Evolutionary conservation across 2,329 filamentous ascomycete species (phyloP), one percentile per base, ranked within the genome.

Genomic region (Paramyrothecium roridum): DNA sequence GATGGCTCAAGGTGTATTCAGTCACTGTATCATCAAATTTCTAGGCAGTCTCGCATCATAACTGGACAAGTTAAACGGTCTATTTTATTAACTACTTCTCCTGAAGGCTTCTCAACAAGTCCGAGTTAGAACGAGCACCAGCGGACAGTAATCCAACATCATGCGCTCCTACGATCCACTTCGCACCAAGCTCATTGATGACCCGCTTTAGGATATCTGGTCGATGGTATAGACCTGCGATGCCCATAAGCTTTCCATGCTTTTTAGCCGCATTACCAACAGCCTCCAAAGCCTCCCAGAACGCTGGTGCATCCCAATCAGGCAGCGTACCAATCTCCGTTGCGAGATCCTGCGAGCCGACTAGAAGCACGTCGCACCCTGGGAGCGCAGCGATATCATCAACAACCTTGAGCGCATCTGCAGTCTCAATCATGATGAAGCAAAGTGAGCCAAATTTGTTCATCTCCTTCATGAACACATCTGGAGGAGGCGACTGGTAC

Each of bases 311-410:
- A 46, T 61, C 56, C 50, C 57, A 67, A 13, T 64, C 54, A 1
- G 56, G 60, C 4, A 59, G 62, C 11, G 62, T 57, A 1, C 65
- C 65, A 2, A 69, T 52, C 23, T 67, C 65, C 8, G 62, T 60
- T 2, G 66, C 60, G 17, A 69, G 47, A 43, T 69, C 65, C 22
- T 64, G 64, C 8, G 62, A 62, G 2, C 67, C 67, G 11, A 69
- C 55, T 3, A 67, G 52, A 1, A 69, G 53, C 2, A 65, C 64
- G 30, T 69, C 65, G 1, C 66, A 61, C 6, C 61, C 63, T 3
- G 57, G 46, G 1, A 66, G 61, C 3, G 63, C 58, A 3, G 66
- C 63, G 22, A 69, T 69, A 8, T 54, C 56, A 21, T 67, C 60
- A 2, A 62, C 57, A 3, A 61, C 59, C 2, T 60, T 57, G 3